Conservation (phyloP, 2,329 filamentous ascomycete genomes). For the Chaetomiaceae sp. region DNA sequence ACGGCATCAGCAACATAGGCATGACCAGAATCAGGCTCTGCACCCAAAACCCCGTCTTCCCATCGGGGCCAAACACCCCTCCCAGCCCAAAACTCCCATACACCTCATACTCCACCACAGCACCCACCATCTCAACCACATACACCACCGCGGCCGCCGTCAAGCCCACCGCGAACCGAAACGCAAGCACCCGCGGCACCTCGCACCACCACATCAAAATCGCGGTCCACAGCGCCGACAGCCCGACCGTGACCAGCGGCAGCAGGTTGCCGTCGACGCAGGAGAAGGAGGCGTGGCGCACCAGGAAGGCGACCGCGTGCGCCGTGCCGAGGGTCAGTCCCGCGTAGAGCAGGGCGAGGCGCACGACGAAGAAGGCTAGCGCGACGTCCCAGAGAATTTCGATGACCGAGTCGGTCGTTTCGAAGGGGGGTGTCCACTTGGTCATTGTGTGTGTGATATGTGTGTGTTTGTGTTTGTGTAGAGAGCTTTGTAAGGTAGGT, state of each 20-base stretch:
- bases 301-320: conserved; percentile 15
- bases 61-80: conserved; percentile 3
- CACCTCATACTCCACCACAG: conserved; percentile 19
- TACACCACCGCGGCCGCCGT: conserved; percentile 26
- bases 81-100: conserved; percentile 19
- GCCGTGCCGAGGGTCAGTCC: conserved; percentile 26
- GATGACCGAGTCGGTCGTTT: conserved; percentile 33
- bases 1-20: conserved; percentile 26
- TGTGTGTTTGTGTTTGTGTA: conserved; percentile 11
- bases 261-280: conserved; percentile 11
- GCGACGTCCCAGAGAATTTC: conserved; percentile 37
- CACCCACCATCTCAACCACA: conserved; percentile 19
- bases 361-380: conserved; percentile 33
- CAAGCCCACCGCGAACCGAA: conserved; percentile 31
- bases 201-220: conserved; percentile 26
- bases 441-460: neutral
- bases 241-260: conserved; percentile 16
- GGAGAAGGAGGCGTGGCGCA: conserved; percentile 10
- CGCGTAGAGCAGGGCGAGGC: conserved; percentile 32
- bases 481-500: no score
- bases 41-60: neutral
- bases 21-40: no score
- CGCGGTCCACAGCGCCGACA: conserved; percentile 26
- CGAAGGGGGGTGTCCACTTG: conserved; percentile 24
- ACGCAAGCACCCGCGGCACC: conserved; percentile 27